These are phyloP conservation scores for Paxillus rubicundulus DNA, from an alignment of 768 basidiomycete species.

Conservation along the genomic window DNA sequence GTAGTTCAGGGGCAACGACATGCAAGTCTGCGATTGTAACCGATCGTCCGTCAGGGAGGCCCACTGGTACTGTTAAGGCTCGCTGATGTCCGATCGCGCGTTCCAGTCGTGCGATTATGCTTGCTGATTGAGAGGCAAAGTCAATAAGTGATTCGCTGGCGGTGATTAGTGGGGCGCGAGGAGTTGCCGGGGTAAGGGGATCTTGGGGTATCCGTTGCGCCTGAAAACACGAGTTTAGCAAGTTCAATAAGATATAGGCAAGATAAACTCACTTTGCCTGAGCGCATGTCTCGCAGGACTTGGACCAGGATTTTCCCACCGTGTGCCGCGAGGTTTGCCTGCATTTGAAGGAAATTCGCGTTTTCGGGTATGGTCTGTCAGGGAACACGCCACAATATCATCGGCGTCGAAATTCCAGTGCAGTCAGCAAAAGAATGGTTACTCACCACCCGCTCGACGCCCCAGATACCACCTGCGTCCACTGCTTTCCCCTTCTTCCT, in stretches of 20 bases:
- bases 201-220: constrained; percentile 22
- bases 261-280: constrained; percentile 44
- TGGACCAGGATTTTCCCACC: constrained; percentile 74
- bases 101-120: constrained; percentile 19
- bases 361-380: constrained; percentile 51
- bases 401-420: background rate
- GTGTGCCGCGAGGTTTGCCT: constrained; percentile 53
- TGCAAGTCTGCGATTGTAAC: constrained; percentile 23
- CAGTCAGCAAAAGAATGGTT: background rate
- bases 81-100: constrained; percentile 31
- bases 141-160: background rate
- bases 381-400: background rate
- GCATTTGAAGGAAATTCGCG: constrained; percentile 52
- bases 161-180: background rate
- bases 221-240: constrained; percentile 32
- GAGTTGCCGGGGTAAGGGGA: no score
- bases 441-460: constrained; percentile 49
- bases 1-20: constrained; percentile 5
- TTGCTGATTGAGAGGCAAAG: background rate
- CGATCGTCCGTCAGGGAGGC: constrained; percentile 26
- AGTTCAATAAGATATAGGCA: background rate
- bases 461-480: constrained; percentile 78
- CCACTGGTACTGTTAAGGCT: constrained; percentile 16
- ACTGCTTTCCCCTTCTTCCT: constrained; percentile 54
- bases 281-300: constrained; percentile 61